Conservation (phyloP, 176 grass and related monocot genomes). For the Alopecurus myosuroides region DNA sequence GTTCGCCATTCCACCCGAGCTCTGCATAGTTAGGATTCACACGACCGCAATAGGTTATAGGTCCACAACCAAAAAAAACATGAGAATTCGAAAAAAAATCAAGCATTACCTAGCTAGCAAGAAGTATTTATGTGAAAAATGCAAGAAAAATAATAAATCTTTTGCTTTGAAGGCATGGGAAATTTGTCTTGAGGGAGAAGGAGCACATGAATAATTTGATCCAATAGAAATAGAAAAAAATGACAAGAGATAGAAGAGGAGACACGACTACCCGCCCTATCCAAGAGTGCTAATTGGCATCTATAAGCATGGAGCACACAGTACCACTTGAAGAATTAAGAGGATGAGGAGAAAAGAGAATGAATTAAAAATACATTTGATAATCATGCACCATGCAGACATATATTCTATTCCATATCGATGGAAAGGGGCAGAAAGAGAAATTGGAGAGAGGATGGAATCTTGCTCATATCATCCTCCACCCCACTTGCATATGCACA, state of each 20-base stretch:
- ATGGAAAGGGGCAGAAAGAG: constrained; percentile 1
- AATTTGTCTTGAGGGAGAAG: background rate
- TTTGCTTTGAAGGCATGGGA: background rate
- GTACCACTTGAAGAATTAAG: constrained; percentile 5
- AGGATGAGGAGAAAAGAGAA: background rate
- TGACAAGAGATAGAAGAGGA: background rate
- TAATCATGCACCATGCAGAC: background rate
- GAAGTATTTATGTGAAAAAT: background rate
- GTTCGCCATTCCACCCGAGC: too few relatives aligned
- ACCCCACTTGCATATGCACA: background rate
- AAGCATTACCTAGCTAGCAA: too few relatives aligned
- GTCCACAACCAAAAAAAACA: too few relatives aligned
- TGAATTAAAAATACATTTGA: background rate
- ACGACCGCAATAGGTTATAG: too few relatives aligned
- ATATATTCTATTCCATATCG: background rate
- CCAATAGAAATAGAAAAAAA: background rate
- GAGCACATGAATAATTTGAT: background rate
- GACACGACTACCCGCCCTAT: background rate
- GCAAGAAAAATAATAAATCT: background rate
- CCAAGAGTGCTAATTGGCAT: background rate
- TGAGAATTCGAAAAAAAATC: too few relatives aligned
- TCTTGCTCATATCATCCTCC: background rate
- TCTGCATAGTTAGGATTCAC: too few relatives aligned
- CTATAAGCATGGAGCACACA: background rate
- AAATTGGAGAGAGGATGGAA: background rate